Evolutionary conservation across 495 filamentous ascomycete species (phyloP).

Genomic region (Penicillium cinerascens): DNA sequence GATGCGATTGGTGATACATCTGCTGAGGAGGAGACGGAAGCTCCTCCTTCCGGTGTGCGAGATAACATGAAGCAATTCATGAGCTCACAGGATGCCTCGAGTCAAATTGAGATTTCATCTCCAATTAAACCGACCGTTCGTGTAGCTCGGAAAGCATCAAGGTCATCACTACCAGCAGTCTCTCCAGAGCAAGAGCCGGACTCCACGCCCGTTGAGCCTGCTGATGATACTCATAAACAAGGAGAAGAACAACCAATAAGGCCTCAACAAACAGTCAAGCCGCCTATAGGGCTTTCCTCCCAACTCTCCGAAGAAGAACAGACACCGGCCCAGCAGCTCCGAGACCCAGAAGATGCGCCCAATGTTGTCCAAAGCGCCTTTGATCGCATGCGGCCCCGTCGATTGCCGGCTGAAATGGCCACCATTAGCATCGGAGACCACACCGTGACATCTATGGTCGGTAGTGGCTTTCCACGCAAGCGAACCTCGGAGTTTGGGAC

Average conservation of each 20-base stretch:
- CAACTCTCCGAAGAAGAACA: slow-evolving; percentile 13
- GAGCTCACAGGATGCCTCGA: slow-evolving; percentile 13
- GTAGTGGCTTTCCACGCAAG: slow-evolving; percentile 44
- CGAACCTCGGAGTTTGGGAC: slow-evolving; percentile 23
- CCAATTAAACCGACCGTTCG: slow-evolving; percentile 4
- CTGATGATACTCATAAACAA: neutral
- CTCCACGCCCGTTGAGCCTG: neutral
- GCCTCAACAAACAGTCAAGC: neutral
- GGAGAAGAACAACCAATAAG: neutral
- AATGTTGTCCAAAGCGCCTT: slow-evolving; percentile 61
- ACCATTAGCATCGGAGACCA: slow-evolving; percentile 86
- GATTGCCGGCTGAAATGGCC: slow-evolving; percentile 65
- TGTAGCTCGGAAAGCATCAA: slow-evolving; percentile 1
- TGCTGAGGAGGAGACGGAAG: slow-evolving; percentile 17
- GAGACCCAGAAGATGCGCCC: slow-evolving; percentile 25
- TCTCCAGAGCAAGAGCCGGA: neutral
- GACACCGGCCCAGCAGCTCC: slow-evolving; percentile 17
- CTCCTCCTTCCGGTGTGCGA: slow-evolving; percentile 24
- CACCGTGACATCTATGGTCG: slow-evolving; percentile 63
- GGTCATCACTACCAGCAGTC: neutral
- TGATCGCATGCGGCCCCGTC: slow-evolving; percentile 63
- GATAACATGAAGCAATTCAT: slow-evolving; percentile 26
- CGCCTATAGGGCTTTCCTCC: slow-evolving; percentile 4
- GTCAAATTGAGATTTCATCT: slow-evolving; percentile 15
- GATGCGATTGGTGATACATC: slow-evolving; percentile 4